Base-by-base conservation (phyloP, 75 land plant species). In the Pinus tabuliformis region DNA sequence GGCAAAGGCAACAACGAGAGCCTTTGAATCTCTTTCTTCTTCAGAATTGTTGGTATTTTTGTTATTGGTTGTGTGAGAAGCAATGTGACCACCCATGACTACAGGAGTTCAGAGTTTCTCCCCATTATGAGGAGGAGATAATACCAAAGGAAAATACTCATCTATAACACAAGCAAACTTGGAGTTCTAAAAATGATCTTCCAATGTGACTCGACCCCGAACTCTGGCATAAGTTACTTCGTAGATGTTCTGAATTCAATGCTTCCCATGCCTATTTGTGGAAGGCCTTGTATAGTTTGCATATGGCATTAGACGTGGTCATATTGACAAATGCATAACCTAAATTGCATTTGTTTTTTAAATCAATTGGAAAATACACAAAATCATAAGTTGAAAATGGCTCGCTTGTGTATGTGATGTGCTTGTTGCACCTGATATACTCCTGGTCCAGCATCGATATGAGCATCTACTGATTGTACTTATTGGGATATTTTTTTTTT, bases 261-360 rank as follows among this genome's bases (percentile, higher is more conserved):
- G 86, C 98, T 72, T 92, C 94, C 99, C 99, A 97, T 22, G 84
- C 90, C 56, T 88, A 91, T 39, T 45, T 76, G 70, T 97, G 93
- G 81, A 97, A 97, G 5, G 91, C 91, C 72, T 83, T 92, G 91
- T 95, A 93, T 28, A 97, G 87, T 71, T 91, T 86, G 77, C 74
- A 75, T 1, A 95, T 83, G 11, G 98, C 99, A 65, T 88, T 75
- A 9, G 98, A 90, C 3, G 94, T 86, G 4, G 99, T 97, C 83
- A 95, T 78, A 78, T 97, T 97, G 71, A 97, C 99, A 72, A 97
- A 97, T 33, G 98, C 99, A 75, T 97, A 97, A 20, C 99, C 99
- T 76, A 97, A 86, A 75, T 97, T 97, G 84, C 98, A 97, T 74
- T 94, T 91, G 88, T 97, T 95, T 72, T 90, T 95, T 92, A 97